These are phyloP conservation scores for Debaryomycetaceae sp. DNA, from an alignment of 1,139 yeast species.

Conservation along the genomic window DNA sequence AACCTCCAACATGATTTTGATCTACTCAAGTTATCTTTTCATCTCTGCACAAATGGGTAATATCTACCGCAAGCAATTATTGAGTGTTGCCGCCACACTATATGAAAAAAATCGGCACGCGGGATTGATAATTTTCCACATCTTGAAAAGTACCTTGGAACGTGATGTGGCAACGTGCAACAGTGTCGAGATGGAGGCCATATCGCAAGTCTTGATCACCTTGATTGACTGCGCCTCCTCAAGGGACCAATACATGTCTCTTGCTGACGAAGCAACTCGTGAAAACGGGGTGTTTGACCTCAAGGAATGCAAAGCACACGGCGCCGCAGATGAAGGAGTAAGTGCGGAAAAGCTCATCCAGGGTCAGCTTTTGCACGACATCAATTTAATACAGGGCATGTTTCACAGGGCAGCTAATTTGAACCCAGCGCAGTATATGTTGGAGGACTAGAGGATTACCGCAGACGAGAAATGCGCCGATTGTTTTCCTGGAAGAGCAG, in stretches of 20 bases:
- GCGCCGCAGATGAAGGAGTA: not conserved
- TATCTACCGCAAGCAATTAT: conserved; percentile 40
- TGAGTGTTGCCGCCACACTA: conserved; percentile 37
- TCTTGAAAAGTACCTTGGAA: conserved; percentile 30
- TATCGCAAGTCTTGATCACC: conserved; percentile 17
- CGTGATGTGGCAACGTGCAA: conserved; percentile 20
- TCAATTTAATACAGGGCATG: conserved; percentile 22
- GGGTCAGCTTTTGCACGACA: conserved; percentile 5
- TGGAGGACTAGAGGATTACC: conserved; percentile 18
- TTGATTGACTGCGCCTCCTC: conserved; percentile 11
- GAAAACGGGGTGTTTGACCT: conserved; percentile 7
- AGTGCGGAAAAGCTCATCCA: conserved; percentile 1
- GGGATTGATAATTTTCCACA: conserved; percentile 36
- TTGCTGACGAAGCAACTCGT: conserved; percentile 6
- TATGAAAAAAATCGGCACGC: conserved; percentile 22
- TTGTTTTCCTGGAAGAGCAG: too few species aligned
- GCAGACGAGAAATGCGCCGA: too few species aligned
- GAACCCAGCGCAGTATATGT: conserved; percentile 24
- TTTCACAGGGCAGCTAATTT: conserved; percentile 29
- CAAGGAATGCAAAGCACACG: conserved; percentile 4
- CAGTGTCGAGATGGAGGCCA: conserved; percentile 18
- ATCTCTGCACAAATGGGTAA: conserved; percentile 32
- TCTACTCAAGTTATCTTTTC: conserved; percentile 45
- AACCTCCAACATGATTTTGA: conserved; percentile 35
- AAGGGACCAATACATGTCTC: conserved; percentile 7